Evolutionary conservation across 2,329 filamentous ascomycete species (phyloP).

Genomic region (Dothidotthia symphoricarpi): DNA sequence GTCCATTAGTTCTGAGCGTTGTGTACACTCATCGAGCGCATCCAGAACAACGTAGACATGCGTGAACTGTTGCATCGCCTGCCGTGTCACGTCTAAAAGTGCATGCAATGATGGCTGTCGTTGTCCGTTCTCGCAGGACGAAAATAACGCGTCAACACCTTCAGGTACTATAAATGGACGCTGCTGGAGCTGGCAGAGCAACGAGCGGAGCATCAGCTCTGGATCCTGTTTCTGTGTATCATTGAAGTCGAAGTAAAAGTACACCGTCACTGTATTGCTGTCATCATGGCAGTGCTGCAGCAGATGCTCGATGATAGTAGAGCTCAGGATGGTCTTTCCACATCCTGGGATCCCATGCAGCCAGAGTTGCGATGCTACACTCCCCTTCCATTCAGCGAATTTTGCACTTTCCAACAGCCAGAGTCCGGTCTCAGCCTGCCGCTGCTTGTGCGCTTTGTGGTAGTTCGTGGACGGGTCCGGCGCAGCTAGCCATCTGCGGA

Average conservation of each 20-base stretch:
- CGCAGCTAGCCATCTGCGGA: constrained; percentile 35
- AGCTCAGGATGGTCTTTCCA: constrained; percentile 46
- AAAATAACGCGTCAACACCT: constrained; percentile 27
- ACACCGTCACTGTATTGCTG: constrained; percentile 10
- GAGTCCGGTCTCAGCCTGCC: constrained; percentile 33
- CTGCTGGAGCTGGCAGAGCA: constrained; percentile 39
- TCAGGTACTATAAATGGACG: constrained; percentile 10
- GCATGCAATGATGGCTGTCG: constrained; percentile 21
- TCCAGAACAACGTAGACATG: constrained; percentile 23
- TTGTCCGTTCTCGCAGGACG: constrained; percentile 19
- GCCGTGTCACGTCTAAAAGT: constrained; percentile 19
- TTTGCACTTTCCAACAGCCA: constrained; percentile 36
- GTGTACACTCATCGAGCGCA: constrained; percentile 30
- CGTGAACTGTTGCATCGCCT: constrained; percentile 26
- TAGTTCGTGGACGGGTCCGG: constrained; percentile 40
- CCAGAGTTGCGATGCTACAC: constrained; percentile 36
- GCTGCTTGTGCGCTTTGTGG: constrained; percentile 30
- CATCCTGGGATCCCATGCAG: constrained; percentile 45
- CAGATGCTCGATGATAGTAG: constrained; percentile 37
- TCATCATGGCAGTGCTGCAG: constrained; percentile 14
- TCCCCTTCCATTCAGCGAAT: constrained; percentile 35
- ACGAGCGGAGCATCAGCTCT: constrained; percentile 39
- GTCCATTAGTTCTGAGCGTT: constrained; percentile 22
- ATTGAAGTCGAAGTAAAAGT: constrained; percentile 42
- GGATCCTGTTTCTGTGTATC: constrained; percentile 38